Evolutionary conservation across 805 yeast genomes (phyloP).

Genomic region (Komagataella pseudopastoris): DNA sequence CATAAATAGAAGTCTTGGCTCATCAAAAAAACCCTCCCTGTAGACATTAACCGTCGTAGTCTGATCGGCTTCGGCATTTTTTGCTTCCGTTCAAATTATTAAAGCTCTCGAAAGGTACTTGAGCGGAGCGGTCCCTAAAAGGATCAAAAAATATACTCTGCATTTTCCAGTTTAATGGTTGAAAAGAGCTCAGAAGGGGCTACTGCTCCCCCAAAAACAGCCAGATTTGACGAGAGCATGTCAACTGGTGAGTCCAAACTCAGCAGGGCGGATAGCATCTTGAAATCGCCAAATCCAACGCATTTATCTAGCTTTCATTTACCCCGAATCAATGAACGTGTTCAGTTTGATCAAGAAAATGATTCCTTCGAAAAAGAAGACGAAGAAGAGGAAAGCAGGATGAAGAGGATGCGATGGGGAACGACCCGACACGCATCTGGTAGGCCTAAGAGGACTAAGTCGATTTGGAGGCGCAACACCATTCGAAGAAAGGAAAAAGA

Average conservation of each 20-base stretch:
- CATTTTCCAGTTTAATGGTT: not conserved
- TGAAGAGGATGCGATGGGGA: conserved; percentile 83
- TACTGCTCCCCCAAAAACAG: not conserved
- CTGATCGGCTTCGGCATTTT: not conserved
- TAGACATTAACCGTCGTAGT: not conserved
- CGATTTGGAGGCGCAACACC: conserved; percentile 6
- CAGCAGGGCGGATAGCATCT: not conserved
- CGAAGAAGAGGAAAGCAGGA: conserved; percentile 9
- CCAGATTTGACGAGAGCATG: not conserved
- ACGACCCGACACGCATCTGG: conserved; percentile 72
- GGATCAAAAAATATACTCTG: not conserved
- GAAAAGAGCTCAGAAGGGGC: not conserved
- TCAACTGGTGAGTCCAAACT: not conserved
- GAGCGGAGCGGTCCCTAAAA: not conserved
- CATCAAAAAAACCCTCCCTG: not conserved
- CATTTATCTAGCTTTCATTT: not conserved
- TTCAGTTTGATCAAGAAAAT: not conserved
- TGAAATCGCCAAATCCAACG: not conserved
- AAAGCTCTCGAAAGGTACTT: not conserved
- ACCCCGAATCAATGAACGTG: not conserved
- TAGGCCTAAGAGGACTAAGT: conserved; percentile 7
- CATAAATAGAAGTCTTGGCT: no score
- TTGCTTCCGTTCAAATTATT: not conserved
- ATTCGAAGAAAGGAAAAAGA: not conserved
- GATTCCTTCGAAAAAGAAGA: not conserved